Base-by-base conservation (phyloP, 2,329 filamentous ascomycete genomes). In the Claviceps capensis region DNA sequence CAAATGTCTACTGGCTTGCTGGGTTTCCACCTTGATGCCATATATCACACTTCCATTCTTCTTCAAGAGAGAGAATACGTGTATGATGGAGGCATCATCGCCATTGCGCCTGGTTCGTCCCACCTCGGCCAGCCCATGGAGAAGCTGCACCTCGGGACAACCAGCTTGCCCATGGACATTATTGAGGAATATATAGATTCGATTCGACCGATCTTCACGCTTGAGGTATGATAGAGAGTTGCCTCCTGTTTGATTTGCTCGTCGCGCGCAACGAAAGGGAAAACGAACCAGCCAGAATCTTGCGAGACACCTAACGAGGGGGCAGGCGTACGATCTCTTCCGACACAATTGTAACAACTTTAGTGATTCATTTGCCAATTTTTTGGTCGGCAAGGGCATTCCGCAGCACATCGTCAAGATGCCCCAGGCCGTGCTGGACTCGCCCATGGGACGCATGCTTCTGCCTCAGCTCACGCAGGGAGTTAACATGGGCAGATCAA, bases 291-390 rank as follows among this genome's bases (percentile, higher is more conserved):
- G 13, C 6, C 22, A 44, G 26, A 36, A 30, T 34, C 41, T 7
- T 13, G 46, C 38, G n/a, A 6, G 16, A 9, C 26, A 38, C 40
- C 5, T 43, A 23, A 26, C 4, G 11, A 5, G 49, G 8, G n/a
- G 8, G 17, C 57, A 88, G 79, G 86, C 87, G 1, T 97, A 97
- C 62, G 88, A 96, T 63, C 72, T 96, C 5, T 95, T 79, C 65
- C 87, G 71, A 60, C 89, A 96, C 68, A 98, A 98, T 65, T 97
- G 91, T 72, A 98, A 97, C 71, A 96, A 96, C 67, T 98, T 97
- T 67, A 88, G 86, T 3, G 91, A 97, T 62, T 89, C 95, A 55
- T 83, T 97, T 58, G 75, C 88, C 56, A 93, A 87, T 67, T 97
- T 97, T 57, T 73, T 97, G 0, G 73, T 96, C 1, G 91, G 93